Evolutionary conservation across 192 early-diverging fungal species (phyloP).

Genomic region (Phycomyces blakesleeanus): DNA sequence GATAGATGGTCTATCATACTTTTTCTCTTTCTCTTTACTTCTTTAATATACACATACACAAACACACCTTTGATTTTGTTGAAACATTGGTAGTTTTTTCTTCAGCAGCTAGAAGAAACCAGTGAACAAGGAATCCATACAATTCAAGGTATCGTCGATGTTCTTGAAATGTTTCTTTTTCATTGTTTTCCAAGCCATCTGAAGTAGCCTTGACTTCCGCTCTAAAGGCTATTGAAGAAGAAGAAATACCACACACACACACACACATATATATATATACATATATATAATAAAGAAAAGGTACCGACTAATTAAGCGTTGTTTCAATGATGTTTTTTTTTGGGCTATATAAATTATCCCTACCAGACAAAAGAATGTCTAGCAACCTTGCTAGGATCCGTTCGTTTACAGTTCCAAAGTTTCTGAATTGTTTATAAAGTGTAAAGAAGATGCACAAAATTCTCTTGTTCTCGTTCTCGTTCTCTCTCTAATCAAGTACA

Average conservation of each 20-base stretch:
- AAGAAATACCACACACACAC: too few relatives aligned
- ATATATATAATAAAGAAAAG: not conserved
- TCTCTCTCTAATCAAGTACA: too few relatives aligned
- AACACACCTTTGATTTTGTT: conserved; percentile 20
- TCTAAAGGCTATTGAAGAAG: conserved; percentile 49
- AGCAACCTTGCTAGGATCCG: conserved; percentile 54
- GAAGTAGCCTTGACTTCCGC: conserved; percentile 59
- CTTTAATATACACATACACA: too few relatives aligned
- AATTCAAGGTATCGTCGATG: conserved; percentile 70
- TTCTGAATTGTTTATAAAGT: conserved; percentile 32
- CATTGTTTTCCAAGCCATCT: conserved; percentile 56
- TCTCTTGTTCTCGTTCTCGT: not conserved
- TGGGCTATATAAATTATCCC: not conserved
- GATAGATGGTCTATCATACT: not conserved
- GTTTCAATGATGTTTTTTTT: not conserved
- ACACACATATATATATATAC: too few relatives aligned
- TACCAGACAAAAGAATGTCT: conserved; percentile 72
- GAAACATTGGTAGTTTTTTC: conserved; percentile 41
- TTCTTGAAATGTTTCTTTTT: conserved; percentile 67
- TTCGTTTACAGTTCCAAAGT: conserved; percentile 45
- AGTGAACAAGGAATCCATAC: conserved; percentile 81
- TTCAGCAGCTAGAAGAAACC: conserved; percentile 71
- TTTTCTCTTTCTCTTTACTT: too few relatives aligned
- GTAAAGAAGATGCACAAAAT: conserved; percentile 13
- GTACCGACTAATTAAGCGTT: not conserved